A percentile compares a stretch with the other conserved stretches of the same genome.
Evolutionary conservation across 208 protist genomes (phyloP).

Genomic region (Leishmania aethiopica): DNA sequence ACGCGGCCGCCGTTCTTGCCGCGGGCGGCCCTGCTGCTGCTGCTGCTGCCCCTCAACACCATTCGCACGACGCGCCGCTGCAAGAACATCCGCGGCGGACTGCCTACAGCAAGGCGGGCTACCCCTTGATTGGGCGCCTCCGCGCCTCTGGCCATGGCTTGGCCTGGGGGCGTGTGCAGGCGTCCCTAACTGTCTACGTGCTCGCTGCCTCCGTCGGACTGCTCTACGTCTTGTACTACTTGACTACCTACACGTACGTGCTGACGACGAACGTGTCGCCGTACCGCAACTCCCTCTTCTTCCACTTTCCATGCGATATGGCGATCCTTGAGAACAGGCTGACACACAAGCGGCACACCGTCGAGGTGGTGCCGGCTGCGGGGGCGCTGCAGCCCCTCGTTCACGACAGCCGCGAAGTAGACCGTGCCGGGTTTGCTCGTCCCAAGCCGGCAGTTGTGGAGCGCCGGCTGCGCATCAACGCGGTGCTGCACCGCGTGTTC

Average conservation of each 20-base stretch:
- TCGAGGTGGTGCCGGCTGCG: constrained; percentile 22
- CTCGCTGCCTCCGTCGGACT: constrained; percentile 24
- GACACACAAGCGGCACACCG: constrained; percentile 35
- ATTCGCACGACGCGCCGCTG: neutral
- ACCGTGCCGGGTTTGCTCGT: neutral
- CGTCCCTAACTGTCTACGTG: constrained; percentile 32
- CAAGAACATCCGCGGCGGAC: neutral
- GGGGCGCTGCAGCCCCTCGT: neutral
- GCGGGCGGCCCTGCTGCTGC: neutral
- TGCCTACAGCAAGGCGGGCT: constrained; percentile 34
- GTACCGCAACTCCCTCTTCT: constrained; percentile 44
- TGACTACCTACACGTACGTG: constrained; percentile 68
- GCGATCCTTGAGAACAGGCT: constrained; percentile 67
- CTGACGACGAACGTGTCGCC: constrained; percentile 67
- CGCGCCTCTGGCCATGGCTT: constrained; percentile 30
- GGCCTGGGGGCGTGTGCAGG: constrained; percentile 27
- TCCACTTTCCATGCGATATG: constrained; percentile 73
- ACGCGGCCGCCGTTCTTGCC: neutral
- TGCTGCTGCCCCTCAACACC: neutral
- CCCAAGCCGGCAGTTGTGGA: constrained; percentile 20
- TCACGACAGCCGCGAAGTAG: neutral
- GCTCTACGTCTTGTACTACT: constrained; percentile 49
- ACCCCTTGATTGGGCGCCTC: constrained; percentile 57
- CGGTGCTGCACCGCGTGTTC: constrained; percentile 57
- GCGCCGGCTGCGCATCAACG: constrained; percentile 56